Conservation (phyloP, 2,329 filamentous ascomycete genomes). For the Exserohilum turcica region DNA sequence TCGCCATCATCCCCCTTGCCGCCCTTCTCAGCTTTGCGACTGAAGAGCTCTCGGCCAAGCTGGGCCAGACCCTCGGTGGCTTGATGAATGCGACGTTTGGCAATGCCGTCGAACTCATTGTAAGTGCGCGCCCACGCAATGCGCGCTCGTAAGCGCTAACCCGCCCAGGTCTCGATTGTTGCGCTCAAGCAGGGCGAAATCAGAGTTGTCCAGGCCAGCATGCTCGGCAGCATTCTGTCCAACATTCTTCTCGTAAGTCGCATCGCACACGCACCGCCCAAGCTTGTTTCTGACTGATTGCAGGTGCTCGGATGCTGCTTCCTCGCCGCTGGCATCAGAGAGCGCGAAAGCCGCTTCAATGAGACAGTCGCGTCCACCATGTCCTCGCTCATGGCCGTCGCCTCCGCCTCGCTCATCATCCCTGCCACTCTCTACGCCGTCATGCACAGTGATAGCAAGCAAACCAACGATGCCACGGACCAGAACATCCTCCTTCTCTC, state of each 20-base stretch:
- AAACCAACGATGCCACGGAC: conserved; percentile 48
- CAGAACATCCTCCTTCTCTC: conserved; percentile 57
- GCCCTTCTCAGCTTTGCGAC: conserved; percentile 77
- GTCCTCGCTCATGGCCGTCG: conserved; percentile 64
- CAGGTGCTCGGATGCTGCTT: conserved; percentile 60
- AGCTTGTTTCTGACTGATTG: conserved; percentile 55
- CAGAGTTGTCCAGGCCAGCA: conserved; percentile 94
- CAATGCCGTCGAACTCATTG: conserved; percentile 80
- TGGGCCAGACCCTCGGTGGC: conserved; percentile 76
- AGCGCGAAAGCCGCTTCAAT: conserved; percentile 64
- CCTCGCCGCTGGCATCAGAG: conserved; percentile 55
- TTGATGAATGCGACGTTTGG: conserved; percentile 78
- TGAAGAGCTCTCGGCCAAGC: conserved; percentile 73
- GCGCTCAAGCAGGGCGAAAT: conserved; percentile 85
- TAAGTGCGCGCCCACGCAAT: conserved; percentile 38
- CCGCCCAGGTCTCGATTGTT: conserved; percentile 79
- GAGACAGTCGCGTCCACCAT: conserved; percentile 78
- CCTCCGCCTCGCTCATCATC: conserved; percentile 60
- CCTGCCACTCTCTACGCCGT: conserved; percentile 59
- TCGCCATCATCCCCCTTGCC: conserved; percentile 78
- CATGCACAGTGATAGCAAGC: conserved; percentile 48
- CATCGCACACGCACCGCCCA: conserved; percentile 22
- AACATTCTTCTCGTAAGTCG: conserved; percentile 76
- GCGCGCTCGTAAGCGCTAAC: conserved; percentile 10
- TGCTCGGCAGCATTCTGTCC: conserved; percentile 94